Evolutionary conservation across 768 basidiomycete species (phyloP).

Genomic region (Leccinum broughii): DNA sequence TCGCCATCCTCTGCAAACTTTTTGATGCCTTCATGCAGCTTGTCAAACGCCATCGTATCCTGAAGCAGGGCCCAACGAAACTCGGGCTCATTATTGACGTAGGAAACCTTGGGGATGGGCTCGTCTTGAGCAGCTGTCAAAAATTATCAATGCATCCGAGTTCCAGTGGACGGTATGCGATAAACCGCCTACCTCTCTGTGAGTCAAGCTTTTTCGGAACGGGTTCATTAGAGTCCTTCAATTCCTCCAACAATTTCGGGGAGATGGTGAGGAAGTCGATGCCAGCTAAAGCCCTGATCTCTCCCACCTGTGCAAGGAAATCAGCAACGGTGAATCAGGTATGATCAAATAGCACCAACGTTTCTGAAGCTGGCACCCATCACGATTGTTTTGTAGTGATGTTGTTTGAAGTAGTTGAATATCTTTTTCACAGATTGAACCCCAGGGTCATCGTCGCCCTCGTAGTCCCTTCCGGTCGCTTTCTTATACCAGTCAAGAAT

Average conservation of each 20-base stretch:
- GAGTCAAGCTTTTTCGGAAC: constrained; percentile 86
- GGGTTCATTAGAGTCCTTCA: constrained; percentile 67
- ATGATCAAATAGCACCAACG: constrained; percentile 45
- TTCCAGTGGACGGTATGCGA: neutral
- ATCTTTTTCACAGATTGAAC: constrained; percentile 93
- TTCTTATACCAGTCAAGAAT: constrained; percentile 99
- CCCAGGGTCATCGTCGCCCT: constrained; percentile 91
- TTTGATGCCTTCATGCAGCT: constrained; percentile 94
- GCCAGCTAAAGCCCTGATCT: constrained; percentile 92
- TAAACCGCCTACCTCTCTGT: constrained; percentile 45
- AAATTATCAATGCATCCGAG: neutral
- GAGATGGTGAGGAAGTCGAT: constrained; percentile 96
- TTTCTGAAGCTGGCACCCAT: constrained; percentile 99
- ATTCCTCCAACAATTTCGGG: constrained; percentile 83
- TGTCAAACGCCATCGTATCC: constrained; percentile 94
- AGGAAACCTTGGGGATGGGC: constrained; percentile 76
- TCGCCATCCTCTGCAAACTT: constrained; percentile 95
- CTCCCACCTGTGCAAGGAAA: constrained; percentile 56
- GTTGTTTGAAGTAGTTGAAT: constrained; percentile 98
- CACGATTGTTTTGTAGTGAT: constrained; percentile 95
- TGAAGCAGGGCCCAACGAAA: constrained; percentile 92
- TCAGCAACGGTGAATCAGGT: neutral
- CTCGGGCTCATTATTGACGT: constrained; percentile 85
- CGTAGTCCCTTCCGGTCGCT: constrained; percentile 76
- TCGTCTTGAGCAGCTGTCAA: constrained; percentile 59